Base-by-base conservation (phyloP, 352 stramenopile genomes). In the Pythium aphanidermatum region DNA sequence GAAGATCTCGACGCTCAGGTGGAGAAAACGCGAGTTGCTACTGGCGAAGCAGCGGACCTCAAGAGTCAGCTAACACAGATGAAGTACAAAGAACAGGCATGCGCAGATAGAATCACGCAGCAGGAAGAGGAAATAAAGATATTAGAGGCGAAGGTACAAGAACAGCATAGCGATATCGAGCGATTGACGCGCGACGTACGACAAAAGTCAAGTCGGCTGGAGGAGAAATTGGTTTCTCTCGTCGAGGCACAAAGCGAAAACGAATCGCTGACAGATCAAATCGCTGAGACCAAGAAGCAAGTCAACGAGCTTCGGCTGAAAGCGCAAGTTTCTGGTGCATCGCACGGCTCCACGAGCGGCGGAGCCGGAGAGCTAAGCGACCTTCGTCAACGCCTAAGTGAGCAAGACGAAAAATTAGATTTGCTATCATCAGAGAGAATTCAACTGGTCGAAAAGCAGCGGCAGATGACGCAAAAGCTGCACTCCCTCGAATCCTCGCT, bases 1-100 rank as follows among this genome's bases (percentile, higher is more conserved):
- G 60, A 68, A n/a, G 64, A 70, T 7, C 14, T 62, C 10, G 68
- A 72, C 16, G 36, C n/a, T 2, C 42, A 53, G 21, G 26, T 55
- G 12, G 62, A 72, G 34, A 63, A 65, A 19, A 36, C 25, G 12
- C 68, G 68, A 5, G 34, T 36, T 10, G 38, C 56, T 19, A 31
- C 32, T 4, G 41, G 19, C 12, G 68, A 81, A 32, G 39, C 38
- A 4, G 57, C 55, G 0, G 72, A 81, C 0, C 20, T 70, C 9
- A 70, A 68, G 19, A 27, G 31, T 14, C 57, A 66, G 21, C 32
- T 71, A 3, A 59, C 19, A 29, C 77, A 77, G 53, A 17, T 58
- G 14, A 77, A 70, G 26, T 42, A 72, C 41, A 68, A 60, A 19
- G 70, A 81, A 37, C 66, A 81, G 51, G 48, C 56, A 30, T 28